Evolutionary conservation across 495 filamentous ascomycete species (phyloP), one percentile per base, ranked within the genome.

Genomic region (Aspergillus diversus): DNA sequence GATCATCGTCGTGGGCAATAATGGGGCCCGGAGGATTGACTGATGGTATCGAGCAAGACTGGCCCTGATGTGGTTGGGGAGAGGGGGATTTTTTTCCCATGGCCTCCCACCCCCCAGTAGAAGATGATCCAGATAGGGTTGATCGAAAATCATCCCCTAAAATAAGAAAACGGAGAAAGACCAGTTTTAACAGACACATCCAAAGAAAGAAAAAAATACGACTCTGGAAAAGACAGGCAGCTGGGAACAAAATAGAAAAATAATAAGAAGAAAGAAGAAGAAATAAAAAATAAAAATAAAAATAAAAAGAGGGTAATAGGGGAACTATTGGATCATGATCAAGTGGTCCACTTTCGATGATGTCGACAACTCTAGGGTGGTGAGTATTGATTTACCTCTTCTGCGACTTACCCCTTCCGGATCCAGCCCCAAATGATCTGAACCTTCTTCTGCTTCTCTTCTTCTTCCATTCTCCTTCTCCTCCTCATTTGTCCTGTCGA

Each of bases 341-440:
- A 13, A 54, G 27, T 34, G 51, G 33, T 34, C 51, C 51, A n/a
- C 51, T 15, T 54, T 34, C 33, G 51, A 34, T 54, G 51, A 54
- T 54, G 51, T 54, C 51, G 51, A 54, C 51, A 54, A 32, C 51
- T 54, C 27, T 33, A 21, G n/a, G 27, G n/a, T 50, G n/a, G 11
- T 21, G 2, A 16, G 15, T 15, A 49, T 17, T 8, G 12, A 8
- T 8, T n/a, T 15, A 49, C 46, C 17, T 16, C 46, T 21, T 50
- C 47, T 15, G 37, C 11, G 47, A 60, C 57, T 53, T 60, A 48
- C 57, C 59, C 59, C 59, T 61, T 61, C 50, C 59, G 50, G 59
- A 61, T 61, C 47, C 50, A 34, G 47, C 57, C 57, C 47, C 57
- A 60, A 52, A 47, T 55, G 50, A 55, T 61, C 59, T 55, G 50